phyloP scores from a whole-genome alignment of 768 basidiomycete species.

The Hypholoma sublateritium region DNA sequence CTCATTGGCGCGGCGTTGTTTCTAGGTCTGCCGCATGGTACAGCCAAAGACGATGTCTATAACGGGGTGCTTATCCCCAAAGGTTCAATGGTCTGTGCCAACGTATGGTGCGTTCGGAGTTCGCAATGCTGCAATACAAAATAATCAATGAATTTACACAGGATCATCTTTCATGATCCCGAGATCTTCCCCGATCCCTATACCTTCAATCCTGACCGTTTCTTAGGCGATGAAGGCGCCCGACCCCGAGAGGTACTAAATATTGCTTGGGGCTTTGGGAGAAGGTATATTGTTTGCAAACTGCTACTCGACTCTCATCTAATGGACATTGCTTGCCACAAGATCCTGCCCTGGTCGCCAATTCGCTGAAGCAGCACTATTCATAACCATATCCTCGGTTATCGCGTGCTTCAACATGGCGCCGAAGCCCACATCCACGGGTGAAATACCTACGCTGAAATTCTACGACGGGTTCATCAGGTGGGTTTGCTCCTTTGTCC shows the following conservation, averaged over 20 bases:
- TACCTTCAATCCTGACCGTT: constrained; percentile 20
- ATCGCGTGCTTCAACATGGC: constrained; percentile 8
- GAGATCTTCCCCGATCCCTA: constrained; percentile 17
- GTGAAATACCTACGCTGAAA: too few relatives aligned
- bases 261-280: constrained; percentile 19
- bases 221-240: constrained; percentile 12
- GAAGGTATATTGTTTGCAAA: constrained; percentile 11
- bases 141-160: background rate
- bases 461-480: too few relatives aligned
- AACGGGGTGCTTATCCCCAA: constrained; percentile 19
- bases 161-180: constrained; percentile 20
- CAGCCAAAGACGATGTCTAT: constrained; percentile 20
- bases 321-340: too few relatives aligned
- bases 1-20: background rate
- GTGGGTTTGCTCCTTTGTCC: too few relatives aligned
- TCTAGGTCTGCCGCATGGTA: constrained; percentile 19
- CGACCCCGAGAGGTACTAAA: constrained; percentile 11
- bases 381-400: constrained; percentile 14
- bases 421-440: background rate
- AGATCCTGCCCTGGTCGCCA: constrained; percentile 20
- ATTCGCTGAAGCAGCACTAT: constrained; percentile 21
- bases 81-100: constrained; percentile 16
- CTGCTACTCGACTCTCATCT: background rate
- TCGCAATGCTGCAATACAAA: background rate
- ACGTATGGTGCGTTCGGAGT: constrained; percentile 1